phyloP scores from a whole-genome alignment of 768 basidiomycete species.

The Rhodotorula paludigena region DNA sequence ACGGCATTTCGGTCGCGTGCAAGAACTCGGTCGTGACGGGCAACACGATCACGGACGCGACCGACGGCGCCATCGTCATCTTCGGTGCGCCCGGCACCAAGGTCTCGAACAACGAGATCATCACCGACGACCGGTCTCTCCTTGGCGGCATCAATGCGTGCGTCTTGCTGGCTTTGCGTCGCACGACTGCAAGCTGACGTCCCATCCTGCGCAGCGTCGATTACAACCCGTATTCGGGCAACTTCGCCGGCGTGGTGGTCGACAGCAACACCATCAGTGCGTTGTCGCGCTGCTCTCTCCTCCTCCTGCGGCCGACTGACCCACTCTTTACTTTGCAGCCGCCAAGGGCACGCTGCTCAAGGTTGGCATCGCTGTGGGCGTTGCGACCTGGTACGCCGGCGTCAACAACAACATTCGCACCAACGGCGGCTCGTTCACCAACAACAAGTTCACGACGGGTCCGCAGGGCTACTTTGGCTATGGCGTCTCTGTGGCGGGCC shows the following conservation, averaged over 20 bases:
- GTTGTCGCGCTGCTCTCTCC: no score
- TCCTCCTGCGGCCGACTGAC: not conserved
- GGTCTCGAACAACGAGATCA: slow-evolving; percentile 40
- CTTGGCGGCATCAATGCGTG: slow-evolving; percentile 42
- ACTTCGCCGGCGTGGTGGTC: no score
- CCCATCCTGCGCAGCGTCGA: no score
- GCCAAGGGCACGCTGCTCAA: slow-evolving; percentile 36
- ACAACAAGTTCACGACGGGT: slow-evolving; percentile 38
- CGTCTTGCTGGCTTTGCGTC: no score
- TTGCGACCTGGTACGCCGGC: slow-evolving; percentile 37
- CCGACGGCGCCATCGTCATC: slow-evolving; percentile 43
- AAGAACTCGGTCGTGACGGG: slow-evolving; percentile 34
- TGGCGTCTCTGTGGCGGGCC: slow-evolving; percentile 34
- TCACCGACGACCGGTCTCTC: slow-evolving; percentile 1
- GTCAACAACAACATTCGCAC: not conserved
- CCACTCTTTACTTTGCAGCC: not conserved
- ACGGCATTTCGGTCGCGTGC: slow-evolving; percentile 44
- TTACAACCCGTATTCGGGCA: no score
- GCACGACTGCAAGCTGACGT: no score
- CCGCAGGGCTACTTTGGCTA: slow-evolving; percentile 40
- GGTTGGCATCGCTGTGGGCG: slow-evolving; percentile 18
- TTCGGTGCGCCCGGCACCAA: slow-evolving; percentile 40
- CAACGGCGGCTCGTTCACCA: slow-evolving; percentile 25
- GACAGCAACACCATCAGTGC: no score
- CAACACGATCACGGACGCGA: slow-evolving; percentile 44